phyloP scores from a whole-genome alignment of 805 yeast species.

The Lachancea lanzarotensis region DNA sequence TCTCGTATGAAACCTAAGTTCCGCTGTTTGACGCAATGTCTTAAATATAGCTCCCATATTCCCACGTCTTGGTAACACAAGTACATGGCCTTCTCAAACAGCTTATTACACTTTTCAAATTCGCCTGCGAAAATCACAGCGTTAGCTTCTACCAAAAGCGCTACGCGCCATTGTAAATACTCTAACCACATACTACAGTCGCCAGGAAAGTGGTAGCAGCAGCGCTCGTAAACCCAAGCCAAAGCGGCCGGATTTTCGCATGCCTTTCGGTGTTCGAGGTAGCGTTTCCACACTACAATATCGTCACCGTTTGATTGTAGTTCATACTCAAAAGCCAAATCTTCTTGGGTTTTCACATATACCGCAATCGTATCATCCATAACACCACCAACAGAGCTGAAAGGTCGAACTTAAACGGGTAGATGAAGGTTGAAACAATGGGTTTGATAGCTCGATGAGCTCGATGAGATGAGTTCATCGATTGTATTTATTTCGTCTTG shows the following conservation, averaged over 20 bases:
- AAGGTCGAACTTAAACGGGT: too few species aligned
- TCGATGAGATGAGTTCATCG: too few species aligned
- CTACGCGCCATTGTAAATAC: slow-evolving; percentile 40
- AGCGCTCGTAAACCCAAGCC: slow-evolving; percentile 34
- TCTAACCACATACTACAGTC: slow-evolving; percentile 21
- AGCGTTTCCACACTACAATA: slow-evolving; percentile 41
- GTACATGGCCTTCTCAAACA: slow-evolving; percentile 44
- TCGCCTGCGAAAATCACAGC: slow-evolving; percentile 29
- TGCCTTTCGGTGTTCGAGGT: slow-evolving; percentile 28
- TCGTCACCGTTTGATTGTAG: slow-evolving; percentile 33
- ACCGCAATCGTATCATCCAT: background rate
- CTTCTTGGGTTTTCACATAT: slow-evolving; percentile 22
- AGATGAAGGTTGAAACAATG: too few species aligned
- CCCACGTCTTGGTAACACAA: slow-evolving; percentile 29
- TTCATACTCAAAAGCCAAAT: slow-evolving; percentile 43
- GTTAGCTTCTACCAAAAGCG: slow-evolving; percentile 24
- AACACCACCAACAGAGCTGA: background rate
- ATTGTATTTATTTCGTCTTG: too few species aligned
- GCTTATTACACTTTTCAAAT: slow-evolving; percentile 33
- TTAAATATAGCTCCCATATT: slow-evolving; percentile 49
- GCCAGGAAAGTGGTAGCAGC: slow-evolving; percentile 23
- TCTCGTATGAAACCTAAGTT: slow-evolving; percentile 27
- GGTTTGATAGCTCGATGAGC: too few species aligned
- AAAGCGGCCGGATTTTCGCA: slow-evolving; percentile 11
- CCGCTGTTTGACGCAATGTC: slow-evolving; percentile 38